These are phyloP conservation scores for Kwoniella newhampshirensis DNA, from an alignment of 768 basidiomycete genomes.

Conservation along the genomic window DNA sequence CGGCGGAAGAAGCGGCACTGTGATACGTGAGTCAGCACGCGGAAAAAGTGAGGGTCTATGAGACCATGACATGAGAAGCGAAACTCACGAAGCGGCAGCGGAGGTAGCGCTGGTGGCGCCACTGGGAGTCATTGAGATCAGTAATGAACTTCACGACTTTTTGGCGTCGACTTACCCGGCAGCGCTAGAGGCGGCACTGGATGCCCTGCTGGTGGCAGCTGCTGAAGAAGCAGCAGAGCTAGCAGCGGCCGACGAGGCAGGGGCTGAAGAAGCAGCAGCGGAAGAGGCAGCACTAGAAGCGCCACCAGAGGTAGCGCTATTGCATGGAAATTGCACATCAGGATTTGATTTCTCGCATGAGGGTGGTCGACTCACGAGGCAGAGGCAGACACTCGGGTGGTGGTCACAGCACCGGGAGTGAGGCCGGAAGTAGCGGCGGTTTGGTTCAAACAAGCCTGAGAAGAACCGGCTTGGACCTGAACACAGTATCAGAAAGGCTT, in stretches of 20 bases:
- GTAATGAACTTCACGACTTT: neutral
- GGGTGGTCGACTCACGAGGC: slow-evolving; percentile 11
- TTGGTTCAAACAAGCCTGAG: slow-evolving; percentile 40
- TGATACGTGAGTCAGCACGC: too few species aligned
- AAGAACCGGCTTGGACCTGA: slow-evolving; percentile 41
- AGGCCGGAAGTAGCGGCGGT: slow-evolving; percentile 31
- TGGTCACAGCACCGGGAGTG: slow-evolving; percentile 27
- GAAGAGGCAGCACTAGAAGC: slow-evolving; percentile 22
- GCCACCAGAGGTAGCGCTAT: slow-evolving; percentile 4
- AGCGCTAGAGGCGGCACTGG: slow-evolving; percentile 6
- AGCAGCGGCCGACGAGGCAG: slow-evolving; percentile 17
- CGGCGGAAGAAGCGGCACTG: slow-evolving; percentile 9
- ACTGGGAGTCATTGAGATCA: neutral
- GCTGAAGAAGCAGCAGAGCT: slow-evolving; percentile 1
- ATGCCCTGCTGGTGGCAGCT: slow-evolving; percentile 1
- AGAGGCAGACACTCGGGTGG: slow-evolving; percentile 30
- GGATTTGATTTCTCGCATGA: neutral
- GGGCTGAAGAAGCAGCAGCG: slow-evolving; percentile 18
- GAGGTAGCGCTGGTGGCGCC: slow-evolving; percentile 10
- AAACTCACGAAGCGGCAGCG: slow-evolving; percentile 21
- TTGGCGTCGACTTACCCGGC: slow-evolving; percentile 10
- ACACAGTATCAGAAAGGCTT: neutral
- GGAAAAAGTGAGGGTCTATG: too few species aligned
- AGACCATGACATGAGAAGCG: slow-evolving; percentile 7
- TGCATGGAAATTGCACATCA: neutral